Conservation (phyloP, 148 eudicot species). For the Beta vulgaris region DNA sequence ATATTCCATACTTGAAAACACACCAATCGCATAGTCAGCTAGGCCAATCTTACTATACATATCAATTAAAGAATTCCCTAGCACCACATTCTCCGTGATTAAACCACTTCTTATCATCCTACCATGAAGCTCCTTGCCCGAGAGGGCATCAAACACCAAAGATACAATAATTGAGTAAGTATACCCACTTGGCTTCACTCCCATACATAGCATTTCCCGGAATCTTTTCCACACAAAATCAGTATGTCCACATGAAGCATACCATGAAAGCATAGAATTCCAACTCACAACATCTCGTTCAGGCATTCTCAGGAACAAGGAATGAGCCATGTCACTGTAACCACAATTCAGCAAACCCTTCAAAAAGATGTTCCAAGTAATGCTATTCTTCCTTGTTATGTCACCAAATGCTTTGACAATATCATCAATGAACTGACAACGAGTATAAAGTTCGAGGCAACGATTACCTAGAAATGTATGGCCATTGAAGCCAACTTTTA, state of each 20-base stretch:
- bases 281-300: slow-evolving; percentile 72
- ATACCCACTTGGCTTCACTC: slow-evolving; percentile 51
- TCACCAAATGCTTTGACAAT: slow-evolving; percentile 56
- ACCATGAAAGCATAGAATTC: slow-evolving; percentile 71
- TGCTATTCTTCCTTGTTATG: slow-evolving; percentile 43
- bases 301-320: slow-evolving; percentile 65
- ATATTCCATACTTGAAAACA: slow-evolving; percentile 59
- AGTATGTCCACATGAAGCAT: slow-evolving; percentile 39
- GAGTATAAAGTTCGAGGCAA: slow-evolving; percentile 57
- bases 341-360: slow-evolving; percentile 42
- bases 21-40: slow-evolving; percentile 61
- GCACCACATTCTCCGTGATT: slow-evolving; percentile 45
- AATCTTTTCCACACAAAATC: slow-evolving; percentile 42
- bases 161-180: slow-evolving; percentile 55
- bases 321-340: slow-evolving; percentile 34
- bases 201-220: slow-evolving; percentile 41
- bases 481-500: slow-evolving; percentile 57
- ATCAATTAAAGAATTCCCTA: slow-evolving; percentile 70
- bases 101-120: slow-evolving; percentile 45
- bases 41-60: slow-evolving; percentile 63
- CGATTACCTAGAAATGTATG: slow-evolving; percentile 73
- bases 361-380: slow-evolving; percentile 73
- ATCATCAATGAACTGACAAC: slow-evolving; percentile 26
- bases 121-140: slow-evolving; percentile 66
- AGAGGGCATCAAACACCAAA: slow-evolving; percentile 30